phyloP scores from a whole-genome alignment of 2,329 filamentous ascomycete genomes.

The Sordariomycetes sp. region DNA sequence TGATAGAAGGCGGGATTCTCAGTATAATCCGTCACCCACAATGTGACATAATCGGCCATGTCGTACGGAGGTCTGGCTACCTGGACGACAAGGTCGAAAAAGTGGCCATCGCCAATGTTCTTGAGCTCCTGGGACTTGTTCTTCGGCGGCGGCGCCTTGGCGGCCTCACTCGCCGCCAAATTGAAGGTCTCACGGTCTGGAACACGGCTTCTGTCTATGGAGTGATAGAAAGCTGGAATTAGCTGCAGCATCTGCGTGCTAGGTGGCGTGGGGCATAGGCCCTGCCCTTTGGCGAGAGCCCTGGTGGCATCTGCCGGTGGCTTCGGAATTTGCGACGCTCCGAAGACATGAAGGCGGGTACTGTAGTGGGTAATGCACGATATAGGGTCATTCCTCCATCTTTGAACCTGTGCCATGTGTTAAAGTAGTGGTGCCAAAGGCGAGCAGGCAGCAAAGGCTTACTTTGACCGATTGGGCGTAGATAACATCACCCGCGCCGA shows the following conservation, averaged over 20 bases:
- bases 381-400: slow-evolving; percentile 12
- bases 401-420: slow-evolving; percentile 24
- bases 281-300: slow-evolving; percentile 14
- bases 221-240: slow-evolving; percentile 32
- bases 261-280: slow-evolving; percentile 5
- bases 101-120: slow-evolving; percentile 41
- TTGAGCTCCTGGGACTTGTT: slow-evolving; percentile 53
- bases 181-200: slow-evolving; percentile 27
- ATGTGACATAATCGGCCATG: slow-evolving; percentile 30
- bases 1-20: slow-evolving; percentile 51
- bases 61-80: slow-evolving; percentile 43
- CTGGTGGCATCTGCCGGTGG: slow-evolving; percentile 21
- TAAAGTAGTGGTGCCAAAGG: background rate
- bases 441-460: slow-evolving; percentile 5
- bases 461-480: slow-evolving; percentile 42
- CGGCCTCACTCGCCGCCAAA: slow-evolving; percentile 19
- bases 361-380: slow-evolving; percentile 29
- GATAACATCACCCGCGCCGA: slow-evolving; percentile 24
- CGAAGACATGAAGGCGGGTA: slow-evolving; percentile 32
- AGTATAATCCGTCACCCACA: slow-evolving; percentile 80
- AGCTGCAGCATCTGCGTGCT: slow-evolving; percentile 22
- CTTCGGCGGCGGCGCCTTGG: slow-evolving; percentile 16
- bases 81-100: slow-evolving; percentile 58
- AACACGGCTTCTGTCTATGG: slow-evolving; percentile 26
- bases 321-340: slow-evolving; percentile 19